Evolutionary conservation across 495 filamentous ascomycete species (phyloP).

Genomic region (Saxispiralis lemnorum): DNA sequence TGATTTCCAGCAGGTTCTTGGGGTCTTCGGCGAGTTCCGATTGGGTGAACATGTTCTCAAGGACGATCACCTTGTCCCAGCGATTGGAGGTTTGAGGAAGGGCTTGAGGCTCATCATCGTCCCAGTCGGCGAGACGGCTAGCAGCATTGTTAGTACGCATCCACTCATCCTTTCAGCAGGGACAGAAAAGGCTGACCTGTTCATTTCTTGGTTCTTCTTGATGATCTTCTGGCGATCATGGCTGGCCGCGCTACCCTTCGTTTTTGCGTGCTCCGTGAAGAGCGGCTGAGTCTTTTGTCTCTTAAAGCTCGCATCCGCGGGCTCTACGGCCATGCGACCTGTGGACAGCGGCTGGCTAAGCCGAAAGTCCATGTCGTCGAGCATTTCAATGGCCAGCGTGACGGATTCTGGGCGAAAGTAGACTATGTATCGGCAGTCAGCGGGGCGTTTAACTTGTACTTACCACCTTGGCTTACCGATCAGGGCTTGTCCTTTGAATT

Average conservation of each 20-base stretch:
- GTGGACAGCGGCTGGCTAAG: constrained; percentile 35
- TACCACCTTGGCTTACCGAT: constrained; percentile 25
- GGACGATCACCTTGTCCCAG: constrained; percentile 64
- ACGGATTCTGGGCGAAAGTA: constrained; percentile 90
- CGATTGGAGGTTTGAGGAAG: constrained; percentile 39
- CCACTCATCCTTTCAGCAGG: constrained; percentile 1
- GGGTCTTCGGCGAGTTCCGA: constrained; percentile 72
- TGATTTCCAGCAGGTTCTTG: constrained; percentile 70
- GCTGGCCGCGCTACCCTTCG: constrained; percentile 30
- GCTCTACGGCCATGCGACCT: constrained; percentile 61
- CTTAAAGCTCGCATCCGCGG: constrained; percentile 81
- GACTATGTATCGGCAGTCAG: constrained; percentile 26
- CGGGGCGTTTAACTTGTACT: background rate
- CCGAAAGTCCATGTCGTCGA: constrained; percentile 78
- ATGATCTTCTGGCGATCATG: constrained; percentile 68
- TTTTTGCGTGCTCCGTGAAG: constrained; percentile 38
- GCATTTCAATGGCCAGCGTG: constrained; percentile 69
- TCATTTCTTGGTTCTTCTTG: constrained; percentile 69
- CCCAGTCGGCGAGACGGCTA: constrained; percentile 81
- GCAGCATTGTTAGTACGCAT: background rate
- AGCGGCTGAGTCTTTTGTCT: constrained; percentile 23
- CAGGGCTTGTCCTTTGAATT: constrained; percentile 83
- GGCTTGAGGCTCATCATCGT: constrained; percentile 55
- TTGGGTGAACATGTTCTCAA: constrained; percentile 91
- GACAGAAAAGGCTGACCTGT: constrained; percentile 29